phyloP scores from a whole-genome alignment of 2,329 filamentous ascomycete genomes.

The Penicillium sp. region DNA sequence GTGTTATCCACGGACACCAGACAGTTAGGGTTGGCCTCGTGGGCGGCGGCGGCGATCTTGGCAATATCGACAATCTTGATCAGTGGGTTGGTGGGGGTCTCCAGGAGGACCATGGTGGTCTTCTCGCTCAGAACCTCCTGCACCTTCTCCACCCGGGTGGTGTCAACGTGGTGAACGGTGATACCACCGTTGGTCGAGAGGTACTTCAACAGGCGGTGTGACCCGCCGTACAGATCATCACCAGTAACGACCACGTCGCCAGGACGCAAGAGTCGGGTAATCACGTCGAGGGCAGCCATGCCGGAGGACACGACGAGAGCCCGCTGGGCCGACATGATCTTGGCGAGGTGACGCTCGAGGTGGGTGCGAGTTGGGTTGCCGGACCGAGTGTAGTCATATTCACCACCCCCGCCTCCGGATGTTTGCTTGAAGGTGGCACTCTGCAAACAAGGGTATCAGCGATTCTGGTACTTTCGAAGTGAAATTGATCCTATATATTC shows the following conservation, averaged over 20 bases:
- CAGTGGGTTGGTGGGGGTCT: slow-evolving; percentile 94
- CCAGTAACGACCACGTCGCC: slow-evolving; percentile 97
- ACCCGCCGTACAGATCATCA: slow-evolving; percentile 94
- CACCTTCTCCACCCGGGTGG: slow-evolving; percentile 74
- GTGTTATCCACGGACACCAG: slow-evolving; percentile 96
- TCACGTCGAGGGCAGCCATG: slow-evolving; percentile 96
- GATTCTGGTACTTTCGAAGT: not conserved
- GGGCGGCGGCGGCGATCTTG: slow-evolving; percentile 72
- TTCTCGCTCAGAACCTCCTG: slow-evolving; percentile 69
- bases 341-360: slow-evolving; percentile 92
- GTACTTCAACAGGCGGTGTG: slow-evolving; percentile 90
- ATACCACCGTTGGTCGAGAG: slow-evolving; percentile 87
- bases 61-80: slow-evolving; percentile 97
- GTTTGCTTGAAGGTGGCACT: slow-evolving; percentile 97
- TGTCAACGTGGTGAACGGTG: slow-evolving; percentile 93
- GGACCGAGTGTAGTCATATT: slow-evolving; percentile 98
- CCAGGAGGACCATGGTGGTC: slow-evolving; percentile 92
- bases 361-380: slow-evolving; percentile 96
- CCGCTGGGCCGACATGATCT: slow-evolving; percentile 95
- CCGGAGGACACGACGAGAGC: slow-evolving; percentile 92
- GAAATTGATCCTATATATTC: not conserved
- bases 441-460: slow-evolving; percentile 36
- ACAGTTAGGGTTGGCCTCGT: slow-evolving; percentile 74
- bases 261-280: slow-evolving; percentile 83
- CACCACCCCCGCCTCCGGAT: slow-evolving; percentile 74